These are phyloP conservation scores for Trypanosoma platydactyli DNA, from an alignment of 208 protist genomes.

Conservation along the genomic window DNA sequence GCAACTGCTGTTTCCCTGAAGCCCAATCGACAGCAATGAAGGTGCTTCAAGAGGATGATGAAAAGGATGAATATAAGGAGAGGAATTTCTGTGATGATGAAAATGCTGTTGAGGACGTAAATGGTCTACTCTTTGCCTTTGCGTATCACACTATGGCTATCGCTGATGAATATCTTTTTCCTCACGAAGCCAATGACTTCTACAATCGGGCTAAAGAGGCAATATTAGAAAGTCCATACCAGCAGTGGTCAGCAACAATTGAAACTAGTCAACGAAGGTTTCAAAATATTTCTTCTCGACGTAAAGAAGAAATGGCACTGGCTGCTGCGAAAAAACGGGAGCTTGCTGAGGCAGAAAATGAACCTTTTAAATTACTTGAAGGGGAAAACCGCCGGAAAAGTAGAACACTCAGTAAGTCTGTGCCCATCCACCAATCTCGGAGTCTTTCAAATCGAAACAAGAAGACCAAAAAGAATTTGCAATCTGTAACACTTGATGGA, in stretches of 20 bases:
- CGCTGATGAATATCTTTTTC: slow-evolving; percentile 25
- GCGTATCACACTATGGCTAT: slow-evolving; percentile 29
- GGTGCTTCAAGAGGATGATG: slow-evolving; percentile 8
- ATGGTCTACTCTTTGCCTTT: slow-evolving; percentile 20
- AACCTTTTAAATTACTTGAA: slow-evolving; percentile 7
- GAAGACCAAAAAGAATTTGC: slow-evolving; percentile 4
- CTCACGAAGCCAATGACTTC: slow-evolving; percentile 5
- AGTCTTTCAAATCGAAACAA: background rate
- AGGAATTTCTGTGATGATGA: background rate
- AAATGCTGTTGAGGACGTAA: slow-evolving; percentile 6
- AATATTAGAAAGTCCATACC: slow-evolving; percentile 23
- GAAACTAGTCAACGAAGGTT: slow-evolving; percentile 20
- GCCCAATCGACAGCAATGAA: slow-evolving; percentile 13
- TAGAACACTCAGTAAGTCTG: background rate
- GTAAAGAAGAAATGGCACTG: slow-evolving; percentile 12
- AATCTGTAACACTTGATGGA: background rate
- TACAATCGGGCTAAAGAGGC: slow-evolving; percentile 16
- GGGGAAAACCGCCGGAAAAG: background rate
- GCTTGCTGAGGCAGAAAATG: slow-evolving; percentile 5
- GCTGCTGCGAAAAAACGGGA: background rate
- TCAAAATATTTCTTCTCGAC: slow-evolving; percentile 15
- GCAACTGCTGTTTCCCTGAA: slow-evolving; percentile 26
- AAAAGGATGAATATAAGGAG: background rate
- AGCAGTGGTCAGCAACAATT: slow-evolving; percentile 28
- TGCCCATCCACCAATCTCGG: background rate